Evolutionary conservation across 2,329 filamentous ascomycete species (phyloP), one percentile per base, ranked within the genome.

Genomic region (Pestalotiopsis sp.): DNA sequence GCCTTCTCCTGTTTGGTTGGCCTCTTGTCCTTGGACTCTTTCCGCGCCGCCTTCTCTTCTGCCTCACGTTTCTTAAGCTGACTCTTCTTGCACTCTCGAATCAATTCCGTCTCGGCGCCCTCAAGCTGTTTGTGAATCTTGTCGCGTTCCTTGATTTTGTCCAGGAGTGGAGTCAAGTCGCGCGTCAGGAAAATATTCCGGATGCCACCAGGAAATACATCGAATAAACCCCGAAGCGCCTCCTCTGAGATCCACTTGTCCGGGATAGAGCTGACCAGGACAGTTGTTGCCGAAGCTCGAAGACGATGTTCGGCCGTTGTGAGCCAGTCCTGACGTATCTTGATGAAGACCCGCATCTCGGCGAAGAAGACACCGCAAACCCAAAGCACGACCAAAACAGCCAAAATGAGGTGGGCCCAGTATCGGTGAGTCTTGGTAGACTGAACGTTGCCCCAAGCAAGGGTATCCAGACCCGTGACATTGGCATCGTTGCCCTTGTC

Each of bases 101-200:
- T 93, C 56, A 99, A 83, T 25, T 93, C 90, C 0, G 94, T 98
- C 80, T 98, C 92, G 1, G 95, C 95, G 9, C 81, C 81, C 77
- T 99, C 96, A 0, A 99, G 87, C 68, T 85, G 83, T 57, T 86
- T 79, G 61, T 95, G 94, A 14, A 97, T 83, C 9, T 87, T 82
- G 70, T 94, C 89, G 59, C 96, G 88, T 71, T 89, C 83, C 63
- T 93, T 88, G 60, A 98, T 92, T 78, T 98, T 98, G 70, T 95
- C 92, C 61, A 93, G 87, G 12, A 99, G 86, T 9, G 91, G 87
- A 58, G 95, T 93, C 73, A 94, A 91, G 77, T 99, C 93, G 70
- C 95, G 89, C 69, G 98, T 99, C 74, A 99, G 91, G 95, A 95
- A 99, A 61, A 99, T 93, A 73, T 98, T 98, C 69, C 93, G 90